Evolutionary conservation across 2,329 filamentous ascomycete species (phyloP), one percentile per base, ranked within the genome.

Genomic region (Lecanoromycetidae sp.): DNA sequence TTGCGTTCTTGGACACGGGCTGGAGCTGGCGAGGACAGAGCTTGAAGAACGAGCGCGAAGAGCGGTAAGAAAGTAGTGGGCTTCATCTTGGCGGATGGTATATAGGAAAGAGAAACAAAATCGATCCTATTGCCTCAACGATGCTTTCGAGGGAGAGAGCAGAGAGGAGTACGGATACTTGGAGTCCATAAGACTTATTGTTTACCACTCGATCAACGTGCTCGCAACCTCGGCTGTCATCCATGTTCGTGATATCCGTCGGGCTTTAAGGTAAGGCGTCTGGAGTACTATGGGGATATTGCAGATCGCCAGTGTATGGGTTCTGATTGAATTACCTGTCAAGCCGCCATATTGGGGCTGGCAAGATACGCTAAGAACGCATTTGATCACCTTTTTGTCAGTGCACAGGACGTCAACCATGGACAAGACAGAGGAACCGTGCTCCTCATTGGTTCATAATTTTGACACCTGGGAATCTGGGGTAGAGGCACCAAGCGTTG

Each of bases 21-120:
- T 35, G 44, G 37, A 1, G 37, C 37, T 47, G 44, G 44, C 4
- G 26, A 47, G 32, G 44, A 23, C 4, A 41, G 15, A 27, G 32
- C 15, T 23, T 17, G 10, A 15, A 42, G 30, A 12, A 25, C 32
- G 36, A 41, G 35, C 17, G 37, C 22, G 2, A 40, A 35, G 17
- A 34, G 25, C 8, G 12, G 6, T 2, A 41, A 19, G 8, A 47
- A 23, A n/a, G 6, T 25, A 3, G 33, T 40, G 6, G 15, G n/a
- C 25, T 22, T 47, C 44, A 41, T 47, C 35, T 33, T 35, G 15
- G 3, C 6, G 20, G 22, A 25, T 17, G 3, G 9, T 8, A 3
- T 15, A n/a, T 26, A n/a, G 25, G 23, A 26, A 22, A 23, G n/a
- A 19, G 9, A 30, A 26, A 22, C 7, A n/a, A 17, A 23, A 5